These are phyloP conservation scores for Globisporangium okanoganense DNA, from an alignment of 352 stramenopile species.

Conservation along the genomic window DNA sequence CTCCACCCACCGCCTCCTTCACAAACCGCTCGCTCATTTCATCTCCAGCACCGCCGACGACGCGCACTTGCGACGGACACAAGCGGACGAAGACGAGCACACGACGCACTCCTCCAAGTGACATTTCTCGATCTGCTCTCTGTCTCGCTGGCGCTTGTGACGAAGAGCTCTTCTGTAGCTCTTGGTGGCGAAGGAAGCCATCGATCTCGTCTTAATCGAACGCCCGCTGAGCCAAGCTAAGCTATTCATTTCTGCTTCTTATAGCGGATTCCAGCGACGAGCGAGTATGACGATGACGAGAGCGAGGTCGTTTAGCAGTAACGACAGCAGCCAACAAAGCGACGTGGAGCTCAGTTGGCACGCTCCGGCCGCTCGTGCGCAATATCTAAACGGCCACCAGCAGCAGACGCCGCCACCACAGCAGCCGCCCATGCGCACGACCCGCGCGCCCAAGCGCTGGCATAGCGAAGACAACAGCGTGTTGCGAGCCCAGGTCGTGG, in stretches of 20 bases:
- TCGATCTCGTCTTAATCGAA: too few species aligned
- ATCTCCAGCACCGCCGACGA: not conserved
- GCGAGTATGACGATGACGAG: not conserved
- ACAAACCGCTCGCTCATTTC: not conserved
- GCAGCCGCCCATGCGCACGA: not conserved
- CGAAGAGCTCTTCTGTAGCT: not conserved
- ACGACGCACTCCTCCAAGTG: not conserved
- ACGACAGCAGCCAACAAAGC: not conserved
- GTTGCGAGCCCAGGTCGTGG: constrained; percentile 22
- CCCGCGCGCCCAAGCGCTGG: constrained; percentile 15
- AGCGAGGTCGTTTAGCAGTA: not conserved
- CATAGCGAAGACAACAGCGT: constrained; percentile 17
- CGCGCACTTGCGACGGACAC: not conserved
- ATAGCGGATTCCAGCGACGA: not conserved
- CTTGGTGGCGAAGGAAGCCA: too few species aligned
- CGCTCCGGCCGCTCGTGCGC: not conserved
- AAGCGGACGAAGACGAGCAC: not conserved
- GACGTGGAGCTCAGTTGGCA: not conserved
- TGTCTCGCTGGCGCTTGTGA: not conserved
- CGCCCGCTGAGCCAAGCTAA: not conserved
- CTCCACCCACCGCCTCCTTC: not conserved
- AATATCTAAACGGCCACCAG: not conserved
- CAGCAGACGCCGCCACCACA: constrained; percentile 12
- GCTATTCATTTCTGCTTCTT: not conserved
- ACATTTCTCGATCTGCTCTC: not conserved